Conservation (phyloP, 306 rosid species). For the Aeschynomene evenia region DNA sequence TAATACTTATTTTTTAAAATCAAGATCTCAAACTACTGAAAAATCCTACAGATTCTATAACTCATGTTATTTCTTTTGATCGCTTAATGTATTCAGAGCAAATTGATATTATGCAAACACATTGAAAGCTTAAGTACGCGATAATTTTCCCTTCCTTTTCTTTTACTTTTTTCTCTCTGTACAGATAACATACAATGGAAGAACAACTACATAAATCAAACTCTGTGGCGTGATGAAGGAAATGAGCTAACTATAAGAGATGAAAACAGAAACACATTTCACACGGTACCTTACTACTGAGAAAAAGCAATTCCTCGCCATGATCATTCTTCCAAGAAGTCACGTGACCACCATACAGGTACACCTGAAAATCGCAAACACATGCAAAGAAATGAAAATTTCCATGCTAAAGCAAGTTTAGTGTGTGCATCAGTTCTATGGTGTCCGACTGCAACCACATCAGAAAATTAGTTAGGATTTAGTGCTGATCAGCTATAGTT, state of each 20-base stretch:
- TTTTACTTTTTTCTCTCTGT: not conserved
- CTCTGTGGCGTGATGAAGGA: not conserved
- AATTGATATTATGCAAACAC: not conserved
- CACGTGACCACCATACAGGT: constrained; percentile 86
- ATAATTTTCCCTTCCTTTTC: not conserved
- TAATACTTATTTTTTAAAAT: not conserved
- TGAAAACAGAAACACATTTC: not conserved
- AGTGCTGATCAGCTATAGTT: not conserved
- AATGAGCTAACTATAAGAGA: constrained; percentile 8
- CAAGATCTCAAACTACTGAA: constrained; percentile 5
- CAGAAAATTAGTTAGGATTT: not conserved
- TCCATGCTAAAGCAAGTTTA: not conserved
- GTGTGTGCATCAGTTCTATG: not conserved
- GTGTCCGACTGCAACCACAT: not conserved
- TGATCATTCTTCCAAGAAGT: constrained; percentile 98
- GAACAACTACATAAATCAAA: not conserved
- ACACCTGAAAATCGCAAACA: constrained; percentile 56
- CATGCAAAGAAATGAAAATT: constrained; percentile 6
- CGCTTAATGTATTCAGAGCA: constrained; percentile 12
- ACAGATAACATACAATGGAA: not conserved
- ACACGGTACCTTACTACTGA: constrained; percentile 75
- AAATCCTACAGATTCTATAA: not conserved
- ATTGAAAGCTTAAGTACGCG: constrained; percentile 7
- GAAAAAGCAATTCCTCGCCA: constrained; percentile 89
- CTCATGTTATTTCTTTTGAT: not conserved